These are phyloP conservation scores for Candida pseudocylindracea DNA, from an alignment of 1,139 yeast species.

Conservation along the genomic window DNA sequence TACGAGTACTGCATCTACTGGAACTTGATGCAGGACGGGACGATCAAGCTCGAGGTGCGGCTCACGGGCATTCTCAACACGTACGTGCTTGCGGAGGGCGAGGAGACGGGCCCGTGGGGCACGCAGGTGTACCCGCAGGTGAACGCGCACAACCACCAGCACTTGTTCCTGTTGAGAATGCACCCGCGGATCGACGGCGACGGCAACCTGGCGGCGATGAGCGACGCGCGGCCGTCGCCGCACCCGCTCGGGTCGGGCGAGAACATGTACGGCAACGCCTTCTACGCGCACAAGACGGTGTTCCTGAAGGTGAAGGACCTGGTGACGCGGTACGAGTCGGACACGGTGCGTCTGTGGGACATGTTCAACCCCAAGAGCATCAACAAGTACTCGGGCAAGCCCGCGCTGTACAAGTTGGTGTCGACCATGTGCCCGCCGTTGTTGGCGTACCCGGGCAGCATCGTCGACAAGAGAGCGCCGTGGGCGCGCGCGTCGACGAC, in stretches of 20 bases:
- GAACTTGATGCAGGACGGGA: slow-evolving; percentile 68
- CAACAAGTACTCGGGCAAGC: slow-evolving; percentile 52
- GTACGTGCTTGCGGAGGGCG: slow-evolving; percentile 35
- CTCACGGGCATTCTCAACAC: slow-evolving; percentile 70
- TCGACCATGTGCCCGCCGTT: slow-evolving; percentile 58
- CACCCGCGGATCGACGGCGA: slow-evolving; percentile 73
- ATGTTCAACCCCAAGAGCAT: slow-evolving; percentile 45
- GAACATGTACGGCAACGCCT: slow-evolving; percentile 55
- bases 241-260: slow-evolving; percentile 40
- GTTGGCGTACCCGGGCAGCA: slow-evolving; percentile 51
- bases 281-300: slow-evolving; percentile 35
- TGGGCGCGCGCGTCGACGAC: slow-evolving; percentile 51
- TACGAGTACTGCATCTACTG: slow-evolving; percentile 72
- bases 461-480: slow-evolving; percentile 63
- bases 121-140: slow-evolving; percentile 62
- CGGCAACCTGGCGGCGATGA: slow-evolving; percentile 47
- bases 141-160: slow-evolving; percentile 75
- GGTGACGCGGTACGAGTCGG: slow-evolving; percentile 23
- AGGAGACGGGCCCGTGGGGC: slow-evolving; percentile 55
- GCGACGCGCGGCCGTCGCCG: slow-evolving; percentile 41
- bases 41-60: slow-evolving; percentile 56
- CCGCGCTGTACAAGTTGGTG: slow-evolving; percentile 55
- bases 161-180: slow-evolving; percentile 55
- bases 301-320: slow-evolving; percentile 53
- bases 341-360: slow-evolving; percentile 60